Base-by-base conservation (phyloP, 2,329 filamentous ascomycete genomes). In the Colletotrichum sp. region DNA sequence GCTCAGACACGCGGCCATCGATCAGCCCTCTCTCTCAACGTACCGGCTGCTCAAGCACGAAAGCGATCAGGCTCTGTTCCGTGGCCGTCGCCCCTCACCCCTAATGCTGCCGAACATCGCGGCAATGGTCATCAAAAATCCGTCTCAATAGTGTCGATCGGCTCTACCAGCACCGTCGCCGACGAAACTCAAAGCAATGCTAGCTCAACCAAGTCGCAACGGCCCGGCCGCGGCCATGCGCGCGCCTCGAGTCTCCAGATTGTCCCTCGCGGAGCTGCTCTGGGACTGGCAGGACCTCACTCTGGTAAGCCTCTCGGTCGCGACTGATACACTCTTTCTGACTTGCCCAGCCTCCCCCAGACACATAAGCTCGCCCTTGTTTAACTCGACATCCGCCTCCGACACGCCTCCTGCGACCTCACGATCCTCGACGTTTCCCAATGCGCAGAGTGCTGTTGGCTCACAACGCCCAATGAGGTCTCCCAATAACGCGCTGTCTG, bases 241-340 rank as follows among this genome's bases (percentile, higher is more conserved):
- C 90, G 96, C 68, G 95, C 95, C 48, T 92, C 95, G 28, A 98
- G 96, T 86, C 86, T 98, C 75, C 96, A 98, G 83, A 93, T 96
- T 78, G 82, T 91, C 77, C 87, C 92, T 62, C 88, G 88, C 77
- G 77, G 81, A 30, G 62, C 69, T 28, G 74, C 70, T 15, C 77
- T 82, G 30, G 78, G 78, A 15, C 36, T 75, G 32, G 27, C 81
- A 13, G 81, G 84, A 55, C 81, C 81, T 78, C 84, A 80, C 66
- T 84, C 81, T 80, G 85, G 84, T 90, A 82, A 79, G 87, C 70
- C n/a, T 56, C 16, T 52, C 22, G 16, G 18, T 48, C 10, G 39
- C 27, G 43, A 25, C 9, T 7, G 27, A 52, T 18, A 56, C 30
- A 22, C 27, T 12, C 52, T 15, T 52, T 15, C 66, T 77, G 34